Evolutionary conservation across 305 asterid genomes (phyloP).

Genomic region (Fraxinus dipetala): DNA sequence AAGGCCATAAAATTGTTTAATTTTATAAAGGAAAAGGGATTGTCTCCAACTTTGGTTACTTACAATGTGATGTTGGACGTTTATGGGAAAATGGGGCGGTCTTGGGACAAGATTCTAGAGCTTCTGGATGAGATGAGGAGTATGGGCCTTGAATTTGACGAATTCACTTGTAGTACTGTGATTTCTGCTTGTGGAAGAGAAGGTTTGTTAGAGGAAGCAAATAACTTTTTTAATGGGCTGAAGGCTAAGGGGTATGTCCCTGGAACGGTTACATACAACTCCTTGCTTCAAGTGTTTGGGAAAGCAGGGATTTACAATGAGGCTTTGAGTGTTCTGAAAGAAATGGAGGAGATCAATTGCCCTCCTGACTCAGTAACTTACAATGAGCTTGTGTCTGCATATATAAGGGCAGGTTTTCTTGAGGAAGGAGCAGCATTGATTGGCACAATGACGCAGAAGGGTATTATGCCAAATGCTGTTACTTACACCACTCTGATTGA

Average conservation of each 20-base stretch:
- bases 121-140: constrained; percentile 80
- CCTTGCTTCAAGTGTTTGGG: constrained; percentile 84
- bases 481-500: constrained; percentile 72
- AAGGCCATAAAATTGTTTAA: constrained; percentile 69
- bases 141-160: constrained; percentile 70
- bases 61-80: constrained; percentile 95
- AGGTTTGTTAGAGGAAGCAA: constrained; percentile 81
- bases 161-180: constrained; percentile 94
- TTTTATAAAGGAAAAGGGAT: constrained; percentile 59
- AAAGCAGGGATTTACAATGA: constrained; percentile 75
- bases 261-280: constrained; percentile 76
- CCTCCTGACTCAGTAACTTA: constrained; percentile 84
- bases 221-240: constrained; percentile 61
- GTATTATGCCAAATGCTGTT: constrained; percentile 75
- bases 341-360: constrained; percentile 84
- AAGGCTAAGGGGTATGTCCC: constrained; percentile 68
- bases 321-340: constrained; percentile 71
- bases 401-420: constrained; percentile 78
- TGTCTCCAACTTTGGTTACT: constrained; percentile 67
- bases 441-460: constrained; percentile 63
- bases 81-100: constrained; percentile 76
- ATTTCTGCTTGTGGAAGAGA: constrained; percentile 91
- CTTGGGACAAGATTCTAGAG: constrained; percentile 63
- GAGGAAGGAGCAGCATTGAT: constrained; percentile 81
- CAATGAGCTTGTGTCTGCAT: constrained; percentile 89